Evolutionary conservation across 495 filamentous ascomycete genomes (phyloP).

Genomic region (Penicillium roqueforti): DNA sequence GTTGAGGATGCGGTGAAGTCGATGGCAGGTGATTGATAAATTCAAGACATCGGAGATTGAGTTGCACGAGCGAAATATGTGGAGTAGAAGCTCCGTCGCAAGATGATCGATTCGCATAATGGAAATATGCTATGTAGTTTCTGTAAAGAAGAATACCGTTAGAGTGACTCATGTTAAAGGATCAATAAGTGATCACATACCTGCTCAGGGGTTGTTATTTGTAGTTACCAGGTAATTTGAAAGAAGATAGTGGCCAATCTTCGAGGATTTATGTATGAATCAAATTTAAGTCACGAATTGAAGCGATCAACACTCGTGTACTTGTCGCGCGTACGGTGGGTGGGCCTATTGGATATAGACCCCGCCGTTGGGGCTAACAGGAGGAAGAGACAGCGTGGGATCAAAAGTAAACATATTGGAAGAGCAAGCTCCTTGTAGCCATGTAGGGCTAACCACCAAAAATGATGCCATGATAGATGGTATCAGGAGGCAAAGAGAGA

Average conservation of each 20-base stretch:
- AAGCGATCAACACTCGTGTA: conserved; percentile 20
- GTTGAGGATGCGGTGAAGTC: conserved; percentile 51
- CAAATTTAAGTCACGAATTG: conserved; percentile 30
- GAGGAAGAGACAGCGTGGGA: conserved; percentile 36
- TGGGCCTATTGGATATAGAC: conserved; percentile 49
- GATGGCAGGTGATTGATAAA: conserved; percentile 51
- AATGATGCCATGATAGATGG: conserved; percentile 25
- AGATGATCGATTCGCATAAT: conserved; percentile 49
- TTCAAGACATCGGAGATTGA: conserved; percentile 50
- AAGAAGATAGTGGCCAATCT: neutral
- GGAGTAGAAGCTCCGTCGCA: conserved; percentile 58
- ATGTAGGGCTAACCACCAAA: conserved; percentile 29
- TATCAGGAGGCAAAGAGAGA: neutral
- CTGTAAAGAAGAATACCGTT: conserved; percentile 5
- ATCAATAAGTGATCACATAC: conserved; percentile 9
- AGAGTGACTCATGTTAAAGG: neutral
- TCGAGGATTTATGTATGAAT: neutral
- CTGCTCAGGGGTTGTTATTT: neutral
- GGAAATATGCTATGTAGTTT: conserved; percentile 12
- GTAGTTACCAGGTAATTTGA: neutral
- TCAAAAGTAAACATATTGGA: conserved; percentile 9
- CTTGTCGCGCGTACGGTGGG: conserved; percentile 16
- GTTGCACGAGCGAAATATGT: conserved; percentile 54
- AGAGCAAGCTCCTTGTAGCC: conserved; percentile 24
- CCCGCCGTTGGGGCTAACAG: conserved; percentile 74